These are phyloP conservation scores for Selaginella moellendorffii DNA, from an alignment of 75 land plant genomes.

Conservation along the genomic window DNA sequence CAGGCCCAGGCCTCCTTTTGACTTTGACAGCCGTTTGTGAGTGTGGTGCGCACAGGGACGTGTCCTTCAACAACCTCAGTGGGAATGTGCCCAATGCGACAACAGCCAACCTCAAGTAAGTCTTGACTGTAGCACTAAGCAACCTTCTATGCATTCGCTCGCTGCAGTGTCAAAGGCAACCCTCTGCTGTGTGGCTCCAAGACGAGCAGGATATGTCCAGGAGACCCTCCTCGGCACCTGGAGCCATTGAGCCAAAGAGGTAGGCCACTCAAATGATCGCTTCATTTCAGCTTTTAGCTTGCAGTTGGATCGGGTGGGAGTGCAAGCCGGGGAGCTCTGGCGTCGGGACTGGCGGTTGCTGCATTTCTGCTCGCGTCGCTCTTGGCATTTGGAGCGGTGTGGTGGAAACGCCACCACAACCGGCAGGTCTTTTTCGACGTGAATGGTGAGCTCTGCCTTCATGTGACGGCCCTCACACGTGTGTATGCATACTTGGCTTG, in stretches of 20 bases:
- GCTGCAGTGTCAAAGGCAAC: constrained; percentile 53
- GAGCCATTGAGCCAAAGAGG: background rate
- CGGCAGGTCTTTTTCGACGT: constrained; percentile 56
- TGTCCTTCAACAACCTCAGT: constrained; percentile 73
- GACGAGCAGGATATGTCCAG: constrained; percentile 41
- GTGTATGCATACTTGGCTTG: background rate
- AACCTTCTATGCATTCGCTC: background rate
- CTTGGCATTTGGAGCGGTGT: constrained; percentile 35
- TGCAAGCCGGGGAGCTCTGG: constrained; percentile 33
- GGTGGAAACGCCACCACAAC: constrained; percentile 51
- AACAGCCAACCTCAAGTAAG: constrained; percentile 55
- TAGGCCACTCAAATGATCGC: constrained; percentile 5
- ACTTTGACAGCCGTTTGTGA: background rate
- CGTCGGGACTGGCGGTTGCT: constrained; percentile 38
- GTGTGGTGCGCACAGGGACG: constrained; percentile 40
- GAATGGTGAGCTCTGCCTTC: constrained; percentile 27
- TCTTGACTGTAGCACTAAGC: background rate
- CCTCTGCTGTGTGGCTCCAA: constrained; percentile 54
- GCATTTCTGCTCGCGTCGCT: constrained; percentile 30
- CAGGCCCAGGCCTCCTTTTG: background rate
- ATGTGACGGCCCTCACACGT: background rate
- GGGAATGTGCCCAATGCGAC: constrained; percentile 52
- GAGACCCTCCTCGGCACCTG: constrained; percentile 32
- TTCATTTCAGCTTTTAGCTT: background rate
- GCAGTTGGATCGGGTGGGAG: constrained; percentile 1